phyloP scores from a whole-genome alignment of 768 basidiomycete species.

The Cytidiella melzeri region DNA sequence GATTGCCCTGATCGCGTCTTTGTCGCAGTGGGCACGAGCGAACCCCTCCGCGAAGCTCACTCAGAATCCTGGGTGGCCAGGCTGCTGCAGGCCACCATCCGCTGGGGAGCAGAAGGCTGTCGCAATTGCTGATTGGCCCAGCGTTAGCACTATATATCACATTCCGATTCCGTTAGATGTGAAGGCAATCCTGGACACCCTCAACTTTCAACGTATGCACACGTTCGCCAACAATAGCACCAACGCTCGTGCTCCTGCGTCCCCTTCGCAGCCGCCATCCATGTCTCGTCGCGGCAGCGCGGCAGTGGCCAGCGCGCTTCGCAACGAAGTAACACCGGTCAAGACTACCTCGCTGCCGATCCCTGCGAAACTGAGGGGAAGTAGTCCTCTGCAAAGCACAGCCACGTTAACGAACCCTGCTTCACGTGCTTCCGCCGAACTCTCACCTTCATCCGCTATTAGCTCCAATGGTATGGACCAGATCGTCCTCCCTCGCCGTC shows the following conservation, averaged over 20 bases:
- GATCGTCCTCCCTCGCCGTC: conserved; percentile 36
- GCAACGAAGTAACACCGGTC: conserved; percentile 14
- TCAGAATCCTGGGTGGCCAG: conserved; percentile 79
- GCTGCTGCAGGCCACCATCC: conserved; percentile 77
- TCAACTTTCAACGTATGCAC: conserved; percentile 21
- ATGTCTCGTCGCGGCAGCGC: conserved; percentile 20
- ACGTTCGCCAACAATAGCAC: conserved; percentile 12
- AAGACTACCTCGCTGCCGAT: conserved; percentile 22
- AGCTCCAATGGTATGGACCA: not conserved
- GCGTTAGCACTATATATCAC: conserved; percentile 69
- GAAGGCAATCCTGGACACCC: conserved; percentile 56
- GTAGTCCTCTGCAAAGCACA: conserved; percentile 46
- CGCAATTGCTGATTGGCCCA: conserved; percentile 71
- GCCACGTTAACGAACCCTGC: conserved; percentile 33
- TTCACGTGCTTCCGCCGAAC: conserved; percentile 31
- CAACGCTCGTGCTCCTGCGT: conserved; percentile 10
- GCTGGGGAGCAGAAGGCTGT: conserved; percentile 55
- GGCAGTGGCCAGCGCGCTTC: conserved; percentile 13
- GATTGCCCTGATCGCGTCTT: conserved; percentile 18
- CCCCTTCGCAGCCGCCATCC: conserved; percentile 17
- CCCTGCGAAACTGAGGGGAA: conserved; percentile 42
- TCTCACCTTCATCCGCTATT: not conserved
- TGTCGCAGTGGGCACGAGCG: conserved; percentile 62
- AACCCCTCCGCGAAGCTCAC: conserved; percentile 48
- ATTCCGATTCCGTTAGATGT: conserved; percentile 69